Base-by-base conservation (phyloP, 768 basidiomycete species). In the Leccinum sublutescens region DNA sequence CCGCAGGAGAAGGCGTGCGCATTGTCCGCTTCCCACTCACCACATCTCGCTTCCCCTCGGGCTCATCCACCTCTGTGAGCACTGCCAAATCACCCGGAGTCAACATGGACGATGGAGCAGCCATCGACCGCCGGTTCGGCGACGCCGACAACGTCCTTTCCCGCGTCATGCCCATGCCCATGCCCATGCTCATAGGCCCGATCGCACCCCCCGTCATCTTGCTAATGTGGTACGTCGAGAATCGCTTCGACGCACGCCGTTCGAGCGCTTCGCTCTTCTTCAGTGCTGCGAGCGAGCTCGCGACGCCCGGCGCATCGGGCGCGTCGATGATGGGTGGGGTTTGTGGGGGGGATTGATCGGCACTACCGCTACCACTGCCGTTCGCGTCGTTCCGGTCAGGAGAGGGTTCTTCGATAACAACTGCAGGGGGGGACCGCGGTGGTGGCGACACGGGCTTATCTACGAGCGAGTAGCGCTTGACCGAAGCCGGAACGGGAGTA, bases 231-330 rank as follows among this genome's bases (percentile, higher is more conserved):
- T 96, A 98, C 2, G 88, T 87, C 47, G 95, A 97, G 76, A 95
- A 98, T 0, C 97, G 90, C 71, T 98, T 98, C 21, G 92, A 95
- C 17, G 96, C 96, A 50, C 96, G 82, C 21, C 96, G 85, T 66
- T 95, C 93, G 40, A 98, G 82, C 1, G 86, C 82, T 64, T 95
- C 94, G 53, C 84, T 87, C 66, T 89, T 86, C 74, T 95, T 89
- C 50, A 99, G 80, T 8, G 94, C 94, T 7, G 92, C 93, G 10
- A 98, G 81, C 5, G 92, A 89, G 67, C 85, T 84, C 54, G 89
- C 90, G 25, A 91, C 84, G 0, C 83, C 88, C 38, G 89, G 87
- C 12, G 77, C 73, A 34, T 80, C 78, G n/a, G 78, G 58, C 23
- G 66, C 58, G 2, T 77, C 76, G 2, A 74, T 19, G 10, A 43